Percentiles rank a stretch among this genome's conserved stretches.
These are phyloP conservation scores for Ploettnerulaceae sp. DNA, from an alignment of 2,329 filamentous ascomycete genomes.

Conservation along the genomic window DNA sequence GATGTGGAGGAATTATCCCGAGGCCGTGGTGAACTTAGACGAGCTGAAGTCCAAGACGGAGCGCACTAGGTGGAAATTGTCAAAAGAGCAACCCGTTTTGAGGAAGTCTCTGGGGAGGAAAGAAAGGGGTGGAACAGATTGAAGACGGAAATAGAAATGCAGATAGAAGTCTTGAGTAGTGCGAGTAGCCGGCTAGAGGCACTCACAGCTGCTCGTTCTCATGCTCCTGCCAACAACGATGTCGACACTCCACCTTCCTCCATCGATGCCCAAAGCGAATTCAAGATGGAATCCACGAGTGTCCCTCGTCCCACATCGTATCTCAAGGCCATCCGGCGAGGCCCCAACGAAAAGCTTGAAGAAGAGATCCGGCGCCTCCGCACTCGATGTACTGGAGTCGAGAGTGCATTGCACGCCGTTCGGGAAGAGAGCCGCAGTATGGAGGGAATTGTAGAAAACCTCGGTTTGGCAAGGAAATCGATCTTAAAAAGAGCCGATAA, in stretches of 20 bases:
- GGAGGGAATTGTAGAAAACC: constrained; percentile 24
- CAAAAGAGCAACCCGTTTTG: constrained; percentile 31
- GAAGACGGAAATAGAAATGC: constrained; percentile 29
- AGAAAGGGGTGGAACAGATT: constrained; percentile 28
- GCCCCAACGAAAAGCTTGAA: constrained; percentile 20
- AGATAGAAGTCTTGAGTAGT: constrained; percentile 23
- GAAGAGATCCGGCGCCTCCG: constrained; percentile 27
- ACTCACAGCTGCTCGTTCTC: neutral
- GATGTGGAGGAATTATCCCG: constrained; percentile 45
- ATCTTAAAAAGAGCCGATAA: constrained; percentile 23
- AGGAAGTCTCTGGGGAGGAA: constrained; percentile 30
- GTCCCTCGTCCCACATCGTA: constrained; percentile 7
- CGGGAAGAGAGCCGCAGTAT: constrained; percentile 28
- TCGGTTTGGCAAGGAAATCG: constrained; percentile 21
- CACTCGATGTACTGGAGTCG: constrained; percentile 26
- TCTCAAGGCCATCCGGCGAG: constrained; percentile 3
- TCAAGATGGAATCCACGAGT: constrained; percentile 17
- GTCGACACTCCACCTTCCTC: constrained; percentile 7
- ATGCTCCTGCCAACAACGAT: neutral
- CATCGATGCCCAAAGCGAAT: neutral
- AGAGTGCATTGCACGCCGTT: constrained; percentile 25
- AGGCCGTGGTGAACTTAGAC: constrained; percentile 42
- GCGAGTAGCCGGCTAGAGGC: constrained; percentile 4
- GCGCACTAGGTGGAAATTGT: constrained; percentile 35
- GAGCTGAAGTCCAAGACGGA: constrained; percentile 32